phyloP scores from a whole-genome alignment of 2,329 filamentous ascomycete species.

The Lachnellula suecica region DNA sequence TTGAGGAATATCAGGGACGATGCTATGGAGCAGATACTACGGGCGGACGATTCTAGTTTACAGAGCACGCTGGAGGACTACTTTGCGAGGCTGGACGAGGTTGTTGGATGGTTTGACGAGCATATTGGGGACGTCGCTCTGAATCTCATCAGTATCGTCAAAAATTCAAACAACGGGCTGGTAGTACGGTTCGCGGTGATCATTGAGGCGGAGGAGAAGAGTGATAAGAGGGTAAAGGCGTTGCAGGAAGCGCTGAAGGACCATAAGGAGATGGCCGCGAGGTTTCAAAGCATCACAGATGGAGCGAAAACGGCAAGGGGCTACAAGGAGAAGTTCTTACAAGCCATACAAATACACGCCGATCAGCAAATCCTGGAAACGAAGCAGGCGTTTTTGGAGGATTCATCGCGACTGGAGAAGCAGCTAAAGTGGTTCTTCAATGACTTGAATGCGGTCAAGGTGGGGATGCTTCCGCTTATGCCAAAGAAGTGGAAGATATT shows the following conservation, averaged over 20 bases:
- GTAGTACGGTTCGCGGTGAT: conserved; percentile 90
- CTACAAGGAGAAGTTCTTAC: conserved; percentile 94
- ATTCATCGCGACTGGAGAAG: conserved; percentile 82
- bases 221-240: conserved; percentile 86
- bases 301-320: conserved; percentile 89
- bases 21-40: conserved; percentile 92
- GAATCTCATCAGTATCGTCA: conserved; percentile 84
- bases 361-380: conserved; percentile 60
- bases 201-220: conserved; percentile 95
- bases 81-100: conserved; percentile 81
- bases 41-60: conserved; percentile 69
- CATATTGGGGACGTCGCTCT: conserved; percentile 86
- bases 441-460: conserved; percentile 89
- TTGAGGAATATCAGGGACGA: conserved; percentile 93
- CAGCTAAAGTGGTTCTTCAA: conserved; percentile 96
- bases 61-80: conserved; percentile 86
- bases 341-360: conserved; percentile 63
- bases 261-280: conserved; percentile 88
- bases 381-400: conserved; percentile 73
- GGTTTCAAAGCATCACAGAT: conserved; percentile 93
- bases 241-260: conserved; percentile 93
- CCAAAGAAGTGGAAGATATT: conserved; percentile 97
- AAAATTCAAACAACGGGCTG: conserved; percentile 82
- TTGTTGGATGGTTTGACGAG: conserved; percentile 93
- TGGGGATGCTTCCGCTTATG: conserved; percentile 89